Base-by-base conservation (phyloP, 140 eudicot species). In the Ambrosia hybrid region DNA sequence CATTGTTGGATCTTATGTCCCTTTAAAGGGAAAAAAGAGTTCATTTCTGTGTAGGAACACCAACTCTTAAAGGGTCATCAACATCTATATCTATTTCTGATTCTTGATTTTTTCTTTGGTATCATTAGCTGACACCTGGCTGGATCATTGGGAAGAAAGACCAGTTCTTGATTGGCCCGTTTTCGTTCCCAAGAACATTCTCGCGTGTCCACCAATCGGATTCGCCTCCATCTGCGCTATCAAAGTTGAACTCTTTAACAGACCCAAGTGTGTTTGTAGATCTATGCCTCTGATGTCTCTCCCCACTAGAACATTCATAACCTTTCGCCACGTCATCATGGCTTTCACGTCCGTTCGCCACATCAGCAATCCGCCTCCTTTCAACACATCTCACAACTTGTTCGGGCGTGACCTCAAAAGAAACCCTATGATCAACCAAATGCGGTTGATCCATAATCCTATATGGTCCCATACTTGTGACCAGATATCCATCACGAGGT, bases 371-470 rank as follows among this genome's bases (percentile, higher is more conserved):
- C 4, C 88, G 83, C 57, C 82, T 73, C 85, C 86, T 90, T 51
- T 85, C 97, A 11, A 83, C 91, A 58, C 97, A 90, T 72, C 95
- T 86, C 4, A 93, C 87, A 66, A 86, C 94, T 67, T 93, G 87
- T 73, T 89, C 97, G 0, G 87, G 86, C 0, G 97, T 86, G 34
- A 94, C 82, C 86, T 94, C 99, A 74, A 94, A 90, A n/a, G 99
- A 94, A 15, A 94, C 97, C 51, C 97, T 81, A 52, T 86, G 99
- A 74, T 85, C 90, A 37, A 73, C 72, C 6, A 77, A 82, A 51
- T 71, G 60, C 15, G 55, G 90, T 76, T 36, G 70, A 55, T 58
- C 73, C 72, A 37, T 66, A 30, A 80, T 74, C 30, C 79, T 65
- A 15, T 38, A 33, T 9, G 76, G 68, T 36, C 70, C 67, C 63